Base-by-base conservation (phyloP, 2,329 filamentous ascomycete species). In the Aspergillus fructus region DNA sequence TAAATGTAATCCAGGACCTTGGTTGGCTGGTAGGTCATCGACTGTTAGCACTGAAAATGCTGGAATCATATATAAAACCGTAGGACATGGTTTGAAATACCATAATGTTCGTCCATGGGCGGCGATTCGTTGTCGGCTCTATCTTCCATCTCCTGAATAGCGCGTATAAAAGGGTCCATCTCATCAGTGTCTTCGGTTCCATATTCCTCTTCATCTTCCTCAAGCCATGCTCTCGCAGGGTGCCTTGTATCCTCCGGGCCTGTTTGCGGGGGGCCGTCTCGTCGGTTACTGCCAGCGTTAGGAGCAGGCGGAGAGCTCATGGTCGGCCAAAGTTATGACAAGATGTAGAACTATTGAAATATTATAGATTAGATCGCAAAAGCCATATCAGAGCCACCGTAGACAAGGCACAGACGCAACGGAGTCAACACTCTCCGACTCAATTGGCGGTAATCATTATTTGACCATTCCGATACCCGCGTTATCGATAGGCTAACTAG, bases 181-280 rank as follows among this genome's bases (percentile, higher is more conserved):
- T 74, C 68, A 46, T 76, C 72, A 27, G 76, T 73, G 64, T 80
- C 73, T 61, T 82, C 79, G 75, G 81, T 80, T 69, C 81, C 79
- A 72, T 83, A 79, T 73, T 79, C 76, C 11, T 66, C 67, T 37
- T 64, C 66, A 21, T 68, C 74, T 58, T 76, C 69, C 53, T 76
- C 75, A 19, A 71, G 64, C 71, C 68, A 75, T 59, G 75, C 74
- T 53, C 62, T 65, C 15, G 73, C 68, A 9, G 70, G 67, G 55
- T 77, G 75, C 65, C 74, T 76, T 27, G 67, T 56, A 23, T 67
- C 64, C 6, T 60, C 62, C 13, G 67, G 66, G 39, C 64, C 68
- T 17, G 60, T 60, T 15, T 59, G 59, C 24, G 59, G 62, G 15
- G 59, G 46, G 39, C 60, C 56, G 40, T 60, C 59, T 33, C 61